Conservation (phyloP, 208 protist genomes). For the Crithidia acanthocephali region DNA sequence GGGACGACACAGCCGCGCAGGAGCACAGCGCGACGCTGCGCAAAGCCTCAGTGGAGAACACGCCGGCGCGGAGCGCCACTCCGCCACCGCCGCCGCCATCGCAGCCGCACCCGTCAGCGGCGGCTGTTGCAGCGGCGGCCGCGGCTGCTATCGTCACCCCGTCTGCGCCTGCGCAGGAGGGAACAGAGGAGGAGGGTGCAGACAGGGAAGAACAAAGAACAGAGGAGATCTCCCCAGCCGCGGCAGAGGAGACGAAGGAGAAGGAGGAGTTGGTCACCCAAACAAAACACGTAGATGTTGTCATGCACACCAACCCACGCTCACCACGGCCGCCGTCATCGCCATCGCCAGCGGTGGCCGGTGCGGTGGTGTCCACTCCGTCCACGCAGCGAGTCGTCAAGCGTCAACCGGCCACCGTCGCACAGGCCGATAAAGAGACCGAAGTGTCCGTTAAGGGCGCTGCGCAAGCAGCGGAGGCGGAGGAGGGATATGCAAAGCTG, state of each 20-base stretch:
- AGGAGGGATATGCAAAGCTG: background rate
- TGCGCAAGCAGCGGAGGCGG: background rate
- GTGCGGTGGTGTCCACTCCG: background rate
- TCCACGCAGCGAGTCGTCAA: background rate
- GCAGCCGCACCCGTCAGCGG: no score
- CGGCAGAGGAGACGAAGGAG: no score
- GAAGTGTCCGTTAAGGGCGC: background rate
- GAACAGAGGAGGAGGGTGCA: background rate
- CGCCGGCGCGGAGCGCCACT: background rate
- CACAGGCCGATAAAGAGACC: background rate
- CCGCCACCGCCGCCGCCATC: background rate
- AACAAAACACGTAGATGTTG: background rate
- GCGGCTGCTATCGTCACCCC: background rate
- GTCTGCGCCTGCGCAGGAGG: no score
- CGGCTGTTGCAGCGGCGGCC: background rate
- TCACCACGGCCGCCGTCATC: background rate
- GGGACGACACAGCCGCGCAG: background rate
- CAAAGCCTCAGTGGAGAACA: background rate
- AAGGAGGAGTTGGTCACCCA: background rate
- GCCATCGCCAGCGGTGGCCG: background rate
- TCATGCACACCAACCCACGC: slow-evolving; percentile 6
- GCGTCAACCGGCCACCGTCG: background rate
- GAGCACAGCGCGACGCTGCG: background rate
- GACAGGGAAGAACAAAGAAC: background rate
- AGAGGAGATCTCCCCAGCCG: no score